Evolutionary conservation across 805 yeast species (phyloP), one percentile per base, ranked within the genome.

Genomic region (Saccharomycopsis fibuligera): DNA sequence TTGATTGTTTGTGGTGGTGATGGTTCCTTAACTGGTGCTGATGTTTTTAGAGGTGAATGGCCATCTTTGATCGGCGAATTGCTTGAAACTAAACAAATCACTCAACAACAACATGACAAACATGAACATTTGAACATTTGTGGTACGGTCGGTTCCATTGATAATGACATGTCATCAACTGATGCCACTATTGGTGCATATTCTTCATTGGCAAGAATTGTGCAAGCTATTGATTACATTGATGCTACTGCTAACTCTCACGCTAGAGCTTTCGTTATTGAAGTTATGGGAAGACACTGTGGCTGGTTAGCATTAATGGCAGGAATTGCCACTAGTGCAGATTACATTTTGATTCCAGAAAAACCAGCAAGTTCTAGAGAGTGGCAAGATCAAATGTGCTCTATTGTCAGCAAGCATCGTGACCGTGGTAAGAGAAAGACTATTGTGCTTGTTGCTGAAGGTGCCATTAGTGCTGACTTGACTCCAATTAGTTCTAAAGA

Each of bases 271-370:
- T 93, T 93, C 65, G 96, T 93, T 39, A 86, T 93, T 51, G 99
- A 93, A 66, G 99, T 93, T 36, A 93, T 93, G 99, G 99, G 99
- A 54, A 81, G 99, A 63, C 97, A 93, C 66, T 93, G 99, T 74
- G 99, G 99, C 55, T 93, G 99, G 99, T 76, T 93, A 59, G 98
- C 95, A 1, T 72, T 93, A 58, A 90, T 89, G 93, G 95, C 99
- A 3, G 99, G 98, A 62, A 83, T 91, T 54, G 89, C 98, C 39
- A 87, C 97, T 25, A 86, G 93, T 60, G 98, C 99, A 2, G 99
- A 93, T 68, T 89, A 80, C 64, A 84, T 89, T 51, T 83, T 93
- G 60, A 85, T 93, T 56, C 99, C 99, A 30, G 99, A 93, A 69
- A 81, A 83, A 67, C 97, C 99, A 3, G 86, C 96, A 5, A 68